These are phyloP conservation scores for Raddia guianensis DNA, from an alignment of 176 grass and related monocot species.

Conservation along the genomic window DNA sequence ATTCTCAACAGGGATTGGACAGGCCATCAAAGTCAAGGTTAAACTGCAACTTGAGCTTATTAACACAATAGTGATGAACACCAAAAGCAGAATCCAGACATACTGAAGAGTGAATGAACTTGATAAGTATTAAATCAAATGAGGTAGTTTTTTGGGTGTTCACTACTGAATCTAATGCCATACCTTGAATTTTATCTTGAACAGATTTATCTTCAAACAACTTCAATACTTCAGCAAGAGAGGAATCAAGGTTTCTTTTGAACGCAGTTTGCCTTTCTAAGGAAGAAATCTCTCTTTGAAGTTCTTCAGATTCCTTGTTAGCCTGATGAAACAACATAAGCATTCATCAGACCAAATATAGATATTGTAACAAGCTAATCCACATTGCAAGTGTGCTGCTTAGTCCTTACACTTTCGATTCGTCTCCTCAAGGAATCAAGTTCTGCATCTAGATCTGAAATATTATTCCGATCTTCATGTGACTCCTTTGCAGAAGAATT, in stretches of 20 bases:
- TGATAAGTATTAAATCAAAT: slow-evolving; percentile 4
- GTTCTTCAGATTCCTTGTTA: slow-evolving; percentile 51
- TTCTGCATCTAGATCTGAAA: slow-evolving; percentile 42
- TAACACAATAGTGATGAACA: slow-evolving; percentile 5
- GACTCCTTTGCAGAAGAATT: slow-evolving; percentile 38
- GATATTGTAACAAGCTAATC: slow-evolving; percentile 28
- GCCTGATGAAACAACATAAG: slow-evolving; percentile 40
- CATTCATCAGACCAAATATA: slow-evolving; percentile 21
- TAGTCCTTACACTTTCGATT: slow-evolving; percentile 37
- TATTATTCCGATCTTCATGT: background rate
- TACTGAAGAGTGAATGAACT: background rate
- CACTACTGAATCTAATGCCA: slow-evolving; percentile 1
- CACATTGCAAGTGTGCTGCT: slow-evolving; percentile 23
- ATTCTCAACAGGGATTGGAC: background rate
- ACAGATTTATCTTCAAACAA: slow-evolving; percentile 45
- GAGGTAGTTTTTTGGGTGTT: background rate
- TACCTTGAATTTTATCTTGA: slow-evolving; percentile 57
- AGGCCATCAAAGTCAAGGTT: slow-evolving; percentile 6
- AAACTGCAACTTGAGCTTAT: slow-evolving; percentile 2
- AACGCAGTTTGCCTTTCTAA: slow-evolving; percentile 47
- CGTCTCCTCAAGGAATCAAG: slow-evolving; percentile 46
- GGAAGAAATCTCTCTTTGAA: slow-evolving; percentile 45
- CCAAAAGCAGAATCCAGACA: background rate
- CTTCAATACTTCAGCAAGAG: slow-evolving; percentile 50
- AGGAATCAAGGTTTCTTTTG: slow-evolving; percentile 43